These are phyloP conservation scores for Rhodomyrtus psidioides DNA, from an alignment of 441 rosid species.

Conservation along the genomic window DNA sequence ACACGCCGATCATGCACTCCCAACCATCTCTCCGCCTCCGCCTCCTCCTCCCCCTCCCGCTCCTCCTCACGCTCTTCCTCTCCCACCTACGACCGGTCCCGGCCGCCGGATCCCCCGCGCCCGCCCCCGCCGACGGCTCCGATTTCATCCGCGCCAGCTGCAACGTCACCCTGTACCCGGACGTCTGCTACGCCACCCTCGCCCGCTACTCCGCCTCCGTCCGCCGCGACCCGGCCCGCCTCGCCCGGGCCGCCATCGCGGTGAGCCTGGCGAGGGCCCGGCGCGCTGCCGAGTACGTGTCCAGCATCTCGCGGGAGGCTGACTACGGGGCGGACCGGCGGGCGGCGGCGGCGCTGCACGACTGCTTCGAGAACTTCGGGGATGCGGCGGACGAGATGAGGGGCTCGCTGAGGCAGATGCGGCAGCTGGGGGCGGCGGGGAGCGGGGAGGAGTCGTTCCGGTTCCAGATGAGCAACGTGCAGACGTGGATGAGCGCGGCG, in stretches of 20 bases:
- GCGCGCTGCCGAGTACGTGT: slow-evolving; percentile 34
- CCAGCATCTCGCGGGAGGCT: slow-evolving; percentile 53
- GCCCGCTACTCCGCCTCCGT: slow-evolving; percentile 48
- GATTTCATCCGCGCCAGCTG: slow-evolving; percentile 74
- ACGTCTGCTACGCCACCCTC: slow-evolving; percentile 61
- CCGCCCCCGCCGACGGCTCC: slow-evolving; percentile 16
- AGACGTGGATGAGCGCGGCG: slow-evolving; percentile 13
- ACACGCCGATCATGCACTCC: not conserved
- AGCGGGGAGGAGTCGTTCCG: slow-evolving; percentile 11
- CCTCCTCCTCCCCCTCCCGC: too few species aligned
- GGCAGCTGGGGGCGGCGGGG: slow-evolving; percentile 31
- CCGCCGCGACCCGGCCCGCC: slow-evolving; percentile 41
- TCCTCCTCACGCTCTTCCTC: slow-evolving; percentile 17
- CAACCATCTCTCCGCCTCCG: not conserved
- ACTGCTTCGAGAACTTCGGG: slow-evolving; percentile 72
- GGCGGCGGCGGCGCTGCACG: slow-evolving; percentile 55
- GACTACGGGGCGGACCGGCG: slow-evolving; percentile 46
- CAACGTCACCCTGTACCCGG: slow-evolving; percentile 68
- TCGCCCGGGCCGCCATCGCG: slow-evolving; percentile 57
- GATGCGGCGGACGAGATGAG: slow-evolving; percentile 82
- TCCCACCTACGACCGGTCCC: slow-evolving; percentile 7
- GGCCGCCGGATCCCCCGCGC: slow-evolving; percentile 10
- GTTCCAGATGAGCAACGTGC: slow-evolving; percentile 12
- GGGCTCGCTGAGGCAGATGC: slow-evolving; percentile 73
- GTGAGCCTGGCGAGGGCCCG: slow-evolving; percentile 47